Percentiles rank a stretch among this genome's conserved stretches.
phyloP scores from a whole-genome alignment of 495 filamentous ascomycete genomes.

The Cryomyces minteri region DNA sequence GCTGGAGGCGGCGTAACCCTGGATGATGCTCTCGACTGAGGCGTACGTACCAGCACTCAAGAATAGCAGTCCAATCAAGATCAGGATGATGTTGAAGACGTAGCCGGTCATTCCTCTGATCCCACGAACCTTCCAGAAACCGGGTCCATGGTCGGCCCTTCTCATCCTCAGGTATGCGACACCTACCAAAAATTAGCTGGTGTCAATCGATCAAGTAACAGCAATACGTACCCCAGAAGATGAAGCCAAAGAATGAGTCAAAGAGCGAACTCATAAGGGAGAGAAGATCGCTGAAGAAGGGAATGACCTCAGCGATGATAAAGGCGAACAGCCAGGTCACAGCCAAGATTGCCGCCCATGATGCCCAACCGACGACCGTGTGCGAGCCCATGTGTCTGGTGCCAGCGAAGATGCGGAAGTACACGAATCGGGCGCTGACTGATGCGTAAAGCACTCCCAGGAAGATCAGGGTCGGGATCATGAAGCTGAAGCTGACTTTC shows the following conservation, averaged over 20 bases:
- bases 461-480: slow-evolving; percentile 85
- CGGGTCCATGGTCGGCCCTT: slow-evolving; percentile 41
- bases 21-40: slow-evolving; percentile 20
- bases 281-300: slow-evolving; percentile 72
- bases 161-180: slow-evolving; percentile 68
- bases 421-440: slow-evolving; percentile 66
- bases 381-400: slow-evolving; percentile 59
- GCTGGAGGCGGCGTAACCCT: slow-evolving; percentile 14
- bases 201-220: no score
- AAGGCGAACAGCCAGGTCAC: slow-evolving; percentile 59
- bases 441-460: slow-evolving; percentile 76
- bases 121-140: slow-evolving; percentile 38
- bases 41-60: slow-evolving; percentile 57
- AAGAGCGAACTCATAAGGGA: slow-evolving; percentile 80
- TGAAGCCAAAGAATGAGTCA: slow-evolving; percentile 86
- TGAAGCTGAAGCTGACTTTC: slow-evolving; percentile 76
- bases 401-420: slow-evolving; percentile 67
- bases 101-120: slow-evolving; percentile 42
- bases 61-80: slow-evolving; percentile 56
- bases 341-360: slow-evolving; percentile 60
- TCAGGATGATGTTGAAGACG: slow-evolving; percentile 48
- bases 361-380: slow-evolving; percentile 62
- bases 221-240: slow-evolving; percentile 60
- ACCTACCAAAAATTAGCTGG: no score
- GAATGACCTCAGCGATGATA: slow-evolving; percentile 75